Evolutionary conservation across 768 basidiomycete species (phyloP).

Genomic region (Leccinum pellstonianum): DNA sequence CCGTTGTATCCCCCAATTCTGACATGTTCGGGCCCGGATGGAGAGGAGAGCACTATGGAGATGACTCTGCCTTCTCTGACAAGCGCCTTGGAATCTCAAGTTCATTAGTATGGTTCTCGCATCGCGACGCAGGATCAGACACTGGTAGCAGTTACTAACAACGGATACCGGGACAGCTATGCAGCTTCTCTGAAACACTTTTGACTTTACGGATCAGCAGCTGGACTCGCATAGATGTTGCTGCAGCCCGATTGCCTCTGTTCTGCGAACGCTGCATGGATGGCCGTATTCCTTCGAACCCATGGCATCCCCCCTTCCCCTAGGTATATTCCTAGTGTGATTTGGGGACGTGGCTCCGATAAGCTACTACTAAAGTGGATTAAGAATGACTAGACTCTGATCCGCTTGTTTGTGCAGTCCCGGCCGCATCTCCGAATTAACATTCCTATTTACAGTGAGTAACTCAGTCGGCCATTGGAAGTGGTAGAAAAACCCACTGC

Average conservation of each 20-base stretch:
- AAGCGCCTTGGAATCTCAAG: not conserved
- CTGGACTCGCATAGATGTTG: not conserved
- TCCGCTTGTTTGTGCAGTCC: not conserved
- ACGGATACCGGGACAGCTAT: not conserved
- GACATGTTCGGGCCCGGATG: not conserved
- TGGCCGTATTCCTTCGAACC: no score
- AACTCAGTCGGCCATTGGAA: not conserved
- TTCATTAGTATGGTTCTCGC: not conserved
- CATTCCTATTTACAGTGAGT: not conserved
- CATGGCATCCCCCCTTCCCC: no score
- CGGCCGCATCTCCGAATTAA: not conserved
- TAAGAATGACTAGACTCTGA: no score
- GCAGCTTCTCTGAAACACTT: not conserved
- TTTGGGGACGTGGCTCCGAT: not conserved
- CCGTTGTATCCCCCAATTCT: not conserved
- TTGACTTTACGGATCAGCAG: not conserved
- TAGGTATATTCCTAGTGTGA: no score
- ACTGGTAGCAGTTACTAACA: not conserved
- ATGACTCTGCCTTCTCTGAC: not conserved
- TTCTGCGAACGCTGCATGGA: no score
- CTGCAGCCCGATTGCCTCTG: not conserved
- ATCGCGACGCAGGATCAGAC: not conserved
- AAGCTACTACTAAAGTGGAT: not conserved
- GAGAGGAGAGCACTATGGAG: not conserved
- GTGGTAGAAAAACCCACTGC: not conserved